phyloP scores from a whole-genome alignment of 176 grass and related monocot species.

The Aegilops speltoides region DNA sequence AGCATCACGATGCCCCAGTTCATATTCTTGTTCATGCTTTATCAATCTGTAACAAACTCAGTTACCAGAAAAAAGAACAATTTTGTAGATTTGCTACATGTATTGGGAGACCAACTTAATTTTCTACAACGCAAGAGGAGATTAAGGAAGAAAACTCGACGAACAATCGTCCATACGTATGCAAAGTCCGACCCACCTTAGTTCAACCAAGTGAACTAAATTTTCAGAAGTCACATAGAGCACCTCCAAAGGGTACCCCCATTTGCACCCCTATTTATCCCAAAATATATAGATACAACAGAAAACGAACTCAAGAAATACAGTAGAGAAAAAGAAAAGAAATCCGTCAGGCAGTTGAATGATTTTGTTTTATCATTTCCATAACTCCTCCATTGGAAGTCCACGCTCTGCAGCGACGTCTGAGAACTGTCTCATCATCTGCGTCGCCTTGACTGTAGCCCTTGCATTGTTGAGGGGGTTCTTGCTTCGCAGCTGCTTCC shows the following conservation, averaged over 20 bases:
- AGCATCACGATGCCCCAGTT: too few species aligned
- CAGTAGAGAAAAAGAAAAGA: not conserved
- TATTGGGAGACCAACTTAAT: not conserved
- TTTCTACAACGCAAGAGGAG: not conserved
- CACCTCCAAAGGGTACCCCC: too few species aligned
- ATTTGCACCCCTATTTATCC: too few species aligned
- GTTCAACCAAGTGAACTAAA: too few species aligned
- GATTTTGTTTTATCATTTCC: slow-evolving; percentile 56
- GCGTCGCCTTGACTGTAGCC: slow-evolving; percentile 71
- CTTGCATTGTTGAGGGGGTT: slow-evolving; percentile 86
- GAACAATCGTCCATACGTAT: not conserved
- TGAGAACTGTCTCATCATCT: slow-evolving; percentile 68
- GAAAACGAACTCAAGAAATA: slow-evolving; percentile 23
- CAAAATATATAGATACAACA: slow-evolving; percentile 5
- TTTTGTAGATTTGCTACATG: not conserved
- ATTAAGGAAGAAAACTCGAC: slow-evolving; percentile 1
- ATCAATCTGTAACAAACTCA: not conserved
- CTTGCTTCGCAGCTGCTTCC: slow-evolving; percentile 81
- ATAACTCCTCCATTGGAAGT: slow-evolving; percentile 79
- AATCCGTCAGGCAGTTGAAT: not conserved
- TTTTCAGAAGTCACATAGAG: too few species aligned
- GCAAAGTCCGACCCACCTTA: too few species aligned
- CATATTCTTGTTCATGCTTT: too few species aligned
- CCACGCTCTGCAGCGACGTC: slow-evolving; percentile 70
- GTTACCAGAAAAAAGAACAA: not conserved